Percentiles rank a stretch among this genome's conserved stretches.
Evolutionary conservation across 2,329 filamentous ascomycete genomes (phyloP).

Genomic region (Helicocarpus griseus): DNA sequence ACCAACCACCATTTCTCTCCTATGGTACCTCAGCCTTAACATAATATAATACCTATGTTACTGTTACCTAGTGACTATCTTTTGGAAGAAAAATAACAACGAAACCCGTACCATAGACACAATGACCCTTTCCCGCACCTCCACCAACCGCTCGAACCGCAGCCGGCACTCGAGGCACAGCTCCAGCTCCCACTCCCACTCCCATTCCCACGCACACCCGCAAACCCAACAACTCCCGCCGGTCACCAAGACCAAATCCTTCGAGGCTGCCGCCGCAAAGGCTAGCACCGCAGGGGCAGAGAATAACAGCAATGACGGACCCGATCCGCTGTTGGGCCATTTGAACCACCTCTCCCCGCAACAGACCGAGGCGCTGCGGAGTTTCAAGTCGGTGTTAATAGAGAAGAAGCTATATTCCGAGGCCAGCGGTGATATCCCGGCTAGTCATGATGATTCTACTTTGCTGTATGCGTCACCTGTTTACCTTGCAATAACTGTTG

Average conservation of each 20-base stretch:
- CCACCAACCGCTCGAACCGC: conserved; percentile 5
- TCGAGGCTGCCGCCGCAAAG: conserved; percentile 1
- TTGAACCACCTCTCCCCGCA: conserved; percentile 62
- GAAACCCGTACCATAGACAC: neutral
- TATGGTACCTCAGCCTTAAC: neutral
- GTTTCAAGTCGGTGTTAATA: conserved; percentile 61
- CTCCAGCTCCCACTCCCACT: neutral
- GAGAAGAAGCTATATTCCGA: conserved; percentile 49
- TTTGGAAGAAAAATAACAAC: neutral
- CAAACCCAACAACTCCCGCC: neutral
- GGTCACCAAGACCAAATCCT: neutral
- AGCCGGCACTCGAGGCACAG: conserved; percentile 6
- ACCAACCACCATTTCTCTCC: too few relatives aligned
- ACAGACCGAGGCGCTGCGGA: conserved; percentile 56
- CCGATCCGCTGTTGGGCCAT: conserved; percentile 47
- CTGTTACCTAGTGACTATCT: too few relatives aligned
- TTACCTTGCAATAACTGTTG: neutral
- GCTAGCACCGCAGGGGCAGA: neutral
- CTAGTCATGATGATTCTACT: conserved; percentile 40
- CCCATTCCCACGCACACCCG: neutral
- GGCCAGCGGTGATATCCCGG: conserved; percentile 20
- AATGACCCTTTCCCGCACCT: conserved; percentile 10
- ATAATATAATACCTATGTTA: neutral
- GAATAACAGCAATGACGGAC: neutral
- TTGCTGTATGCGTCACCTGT: conserved; percentile 31